Evolutionary conservation across 352 stramenopile species (phyloP), one percentile per base, ranked within the genome.

Genomic region (Thalassiosira exigua): DNA sequence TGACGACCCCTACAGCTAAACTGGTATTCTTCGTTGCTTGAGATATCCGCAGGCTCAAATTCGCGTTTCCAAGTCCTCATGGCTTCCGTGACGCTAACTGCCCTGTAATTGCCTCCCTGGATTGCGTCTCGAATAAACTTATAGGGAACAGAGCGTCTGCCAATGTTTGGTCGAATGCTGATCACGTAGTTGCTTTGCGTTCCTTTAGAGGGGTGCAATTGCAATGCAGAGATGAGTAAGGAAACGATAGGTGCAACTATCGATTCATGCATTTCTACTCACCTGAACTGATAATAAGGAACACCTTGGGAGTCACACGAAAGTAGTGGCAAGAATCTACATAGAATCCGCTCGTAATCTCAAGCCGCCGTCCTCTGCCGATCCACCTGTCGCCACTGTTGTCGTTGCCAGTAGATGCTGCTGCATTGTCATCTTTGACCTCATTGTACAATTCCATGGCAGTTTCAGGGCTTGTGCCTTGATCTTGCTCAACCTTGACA

Each of bases 361-460:
- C 42, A 56, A 59, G 42, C 19, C 60, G 27, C 19, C 57, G 22
- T 5, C 42, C 60, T 44, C 60, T 53, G 42, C 44, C 41, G 44
- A 46, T 59, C 60, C 60, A 69, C 57, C 57, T 44, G 32, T 22
- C 32, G 24, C 60, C 41, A n/a, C n/a, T n/a, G n/a, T n/a, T n/a
- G n/a, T n/a, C n/a, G n/a, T n/a, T n/a, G n/a, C n/a, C n/a, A n/a
- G n/a, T n/a, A 57, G 60, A 59, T 12, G 60, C 57, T 26, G 60
- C 41, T 27, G 17, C 24, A 51, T 69, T 59, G 36, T 44, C 14
- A 14, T 44, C 36, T 44, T 44, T 76, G 2, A 41, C 72, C 61
- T 82, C 72, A 27, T 82, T 27, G 33, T 73, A 85, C 2, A 82
- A n/a, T 24, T 82, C 29, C 44, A 64, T 41, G 0, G 73, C 78